Conservation (phyloP, 305 asterid species). For the Fraxinus nigra region DNA sequence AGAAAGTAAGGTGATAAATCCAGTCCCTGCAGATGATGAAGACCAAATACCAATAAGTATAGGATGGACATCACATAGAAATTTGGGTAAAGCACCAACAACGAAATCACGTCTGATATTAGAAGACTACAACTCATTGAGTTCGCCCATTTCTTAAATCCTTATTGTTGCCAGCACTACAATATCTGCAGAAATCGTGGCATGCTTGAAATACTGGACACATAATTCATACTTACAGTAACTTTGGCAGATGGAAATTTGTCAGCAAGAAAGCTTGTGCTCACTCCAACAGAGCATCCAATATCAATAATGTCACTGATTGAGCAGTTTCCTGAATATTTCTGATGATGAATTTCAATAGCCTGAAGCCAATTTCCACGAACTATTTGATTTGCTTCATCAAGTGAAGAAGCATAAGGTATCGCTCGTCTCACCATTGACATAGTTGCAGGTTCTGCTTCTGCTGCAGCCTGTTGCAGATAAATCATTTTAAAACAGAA, state of each 20-base stretch:
- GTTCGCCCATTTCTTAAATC: background rate
- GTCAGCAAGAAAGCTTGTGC: conserved; percentile 72
- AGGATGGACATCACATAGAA: background rate
- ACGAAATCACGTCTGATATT: background rate
- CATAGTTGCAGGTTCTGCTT: conserved; percentile 94
- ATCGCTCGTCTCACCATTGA: conserved; percentile 74
- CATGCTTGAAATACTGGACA: background rate
- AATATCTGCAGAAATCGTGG: background rate
- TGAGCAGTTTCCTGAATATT: conserved; percentile 40
- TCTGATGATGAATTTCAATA: conserved; percentile 62
- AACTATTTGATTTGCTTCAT: conserved; percentile 77
- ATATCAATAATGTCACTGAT: conserved; percentile 67
- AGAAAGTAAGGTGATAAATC: conserved; percentile 91
- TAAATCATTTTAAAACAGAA: conserved; percentile 4
- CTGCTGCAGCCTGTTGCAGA: conserved; percentile 82
- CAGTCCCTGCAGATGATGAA: conserved; percentile 57
- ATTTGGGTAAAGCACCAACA: background rate
- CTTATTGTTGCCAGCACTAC: background rate
- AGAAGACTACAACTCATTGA: background rate
- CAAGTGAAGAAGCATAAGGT: conserved; percentile 74
- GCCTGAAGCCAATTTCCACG: conserved; percentile 93
- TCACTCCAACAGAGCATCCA: conserved; percentile 93
- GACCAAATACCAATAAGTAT: background rate
- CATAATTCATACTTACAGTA: conserved; percentile 45
- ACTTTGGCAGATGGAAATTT: conserved; percentile 64